Evolutionary conservation across 2,329 filamentous ascomycete genomes (phyloP).

Genomic region (Penicillium frequentans): DNA sequence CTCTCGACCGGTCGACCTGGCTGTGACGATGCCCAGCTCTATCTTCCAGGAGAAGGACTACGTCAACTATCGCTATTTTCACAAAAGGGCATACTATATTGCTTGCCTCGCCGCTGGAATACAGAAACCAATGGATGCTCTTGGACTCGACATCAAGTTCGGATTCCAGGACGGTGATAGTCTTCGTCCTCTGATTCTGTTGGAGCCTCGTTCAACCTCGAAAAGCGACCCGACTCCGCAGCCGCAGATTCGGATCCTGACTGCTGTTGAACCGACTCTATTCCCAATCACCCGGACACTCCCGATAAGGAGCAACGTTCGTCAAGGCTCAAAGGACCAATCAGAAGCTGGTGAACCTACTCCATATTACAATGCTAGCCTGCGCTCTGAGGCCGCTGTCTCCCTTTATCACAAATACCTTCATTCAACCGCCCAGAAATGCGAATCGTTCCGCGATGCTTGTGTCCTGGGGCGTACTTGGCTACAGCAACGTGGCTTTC

Average conservation of each 20-base stretch:
- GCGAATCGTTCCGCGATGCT: conserved; percentile 74
- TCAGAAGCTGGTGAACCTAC: conserved; percentile 57
- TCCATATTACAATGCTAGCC: conserved; percentile 83
- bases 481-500: conserved; percentile 84
- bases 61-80: conserved; percentile 87
- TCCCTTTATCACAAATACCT: conserved; percentile 74
- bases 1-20: conserved; percentile 70
- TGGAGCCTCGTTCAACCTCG: conserved; percentile 37
- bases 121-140: conserved; percentile 53
- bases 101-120: conserved; percentile 75
- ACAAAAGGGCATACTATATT: conserved; percentile 89
- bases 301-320: conserved; percentile 68
- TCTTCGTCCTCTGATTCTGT: conserved; percentile 68
- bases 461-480: conserved; percentile 84
- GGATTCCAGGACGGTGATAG: conserved; percentile 70
- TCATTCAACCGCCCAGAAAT: conserved; percentile 67
- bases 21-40: conserved; percentile 76
- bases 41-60: conserved; percentile 95
- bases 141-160: conserved; percentile 61
- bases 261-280: conserved; percentile 65
- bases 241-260: conserved; percentile 72
- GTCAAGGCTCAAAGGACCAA: conserved; percentile 49
- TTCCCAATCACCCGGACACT: conserved; percentile 73
- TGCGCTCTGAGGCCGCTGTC: conserved; percentile 75
- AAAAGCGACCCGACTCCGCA: conserved; percentile 44